A percentile compares a stretch with the other conserved stretches of the same genome.
These are phyloP conservation scores for Thielaviopsis musarum DNA, from an alignment of 2,329 filamentous ascomycete species.

Conservation along the genomic window DNA sequence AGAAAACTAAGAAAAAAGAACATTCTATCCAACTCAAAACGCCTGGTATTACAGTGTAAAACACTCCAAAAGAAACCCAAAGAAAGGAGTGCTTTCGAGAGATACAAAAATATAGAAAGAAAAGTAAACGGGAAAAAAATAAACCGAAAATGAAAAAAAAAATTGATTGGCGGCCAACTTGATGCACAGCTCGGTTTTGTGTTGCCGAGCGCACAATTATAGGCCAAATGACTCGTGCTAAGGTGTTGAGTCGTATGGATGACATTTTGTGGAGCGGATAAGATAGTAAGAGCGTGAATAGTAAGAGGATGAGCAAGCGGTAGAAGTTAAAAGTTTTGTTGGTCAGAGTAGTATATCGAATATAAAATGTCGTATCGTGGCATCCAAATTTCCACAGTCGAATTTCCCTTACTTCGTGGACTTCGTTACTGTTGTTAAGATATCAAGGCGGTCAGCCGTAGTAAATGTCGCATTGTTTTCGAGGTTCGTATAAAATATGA, in stretches of 20 bases:
- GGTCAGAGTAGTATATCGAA: too few relatives aligned
- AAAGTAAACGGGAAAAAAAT: neutral
- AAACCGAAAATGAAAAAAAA: neutral
- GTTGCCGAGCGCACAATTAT: too few relatives aligned
- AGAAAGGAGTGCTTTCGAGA: neutral
- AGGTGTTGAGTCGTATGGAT: too few relatives aligned
- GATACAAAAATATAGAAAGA: neutral
- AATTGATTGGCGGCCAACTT: too few relatives aligned
- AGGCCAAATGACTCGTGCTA: too few relatives aligned
- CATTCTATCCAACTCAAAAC: neutral
- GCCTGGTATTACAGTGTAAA: neutral
- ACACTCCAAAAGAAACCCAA: neutral
- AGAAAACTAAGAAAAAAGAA: neutral
- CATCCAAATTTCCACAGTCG: neutral
- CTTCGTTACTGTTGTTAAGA: neutral
- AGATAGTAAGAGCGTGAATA: too few relatives aligned
- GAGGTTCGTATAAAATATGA: neutral
- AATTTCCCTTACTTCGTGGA: neutral
- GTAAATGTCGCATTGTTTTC: neutral
- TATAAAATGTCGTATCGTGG: neutral
- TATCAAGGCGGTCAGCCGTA: neutral
- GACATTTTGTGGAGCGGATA: too few relatives aligned
- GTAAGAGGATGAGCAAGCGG: too few relatives aligned
- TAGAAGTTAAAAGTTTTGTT: too few relatives aligned
- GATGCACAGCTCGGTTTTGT: too few relatives aligned